These are phyloP conservation scores for Trypanosoma rangeli DNA, from an alignment of 208 protist genomes.

Conservation along the genomic window DNA sequence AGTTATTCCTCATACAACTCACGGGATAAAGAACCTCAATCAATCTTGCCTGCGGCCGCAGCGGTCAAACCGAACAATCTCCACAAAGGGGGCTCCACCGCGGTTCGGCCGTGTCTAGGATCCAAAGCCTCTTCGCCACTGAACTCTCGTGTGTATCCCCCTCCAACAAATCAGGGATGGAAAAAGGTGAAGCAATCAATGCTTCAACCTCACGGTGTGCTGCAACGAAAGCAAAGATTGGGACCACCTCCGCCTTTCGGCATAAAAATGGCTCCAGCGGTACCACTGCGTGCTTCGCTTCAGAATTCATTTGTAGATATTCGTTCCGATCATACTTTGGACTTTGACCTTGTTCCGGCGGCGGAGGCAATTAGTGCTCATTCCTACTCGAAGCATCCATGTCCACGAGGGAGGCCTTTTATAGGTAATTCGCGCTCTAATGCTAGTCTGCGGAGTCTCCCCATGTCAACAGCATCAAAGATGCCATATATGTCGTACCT, in stretches of 20 bases:
- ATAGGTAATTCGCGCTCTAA: background rate
- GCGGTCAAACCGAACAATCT: background rate
- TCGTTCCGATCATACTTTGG: background rate
- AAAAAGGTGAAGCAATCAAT: background rate
- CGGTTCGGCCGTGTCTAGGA: background rate
- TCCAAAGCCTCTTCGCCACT: background rate
- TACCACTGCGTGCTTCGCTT: background rate
- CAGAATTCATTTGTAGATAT: slow-evolving; percentile 1
- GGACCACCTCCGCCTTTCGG: slow-evolving; percentile 10
- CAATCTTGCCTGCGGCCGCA: background rate
- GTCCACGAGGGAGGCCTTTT: background rate
- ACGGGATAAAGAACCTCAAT: no score
- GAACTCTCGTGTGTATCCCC: background rate
- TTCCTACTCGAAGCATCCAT: background rate
- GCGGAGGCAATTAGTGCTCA: background rate
- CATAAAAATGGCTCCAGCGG: background rate
- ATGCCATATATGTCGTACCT: slow-evolving; percentile 17
- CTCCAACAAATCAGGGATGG: background rate
- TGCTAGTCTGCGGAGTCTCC: background rate
- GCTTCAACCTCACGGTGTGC: background rate
- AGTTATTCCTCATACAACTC: background rate
- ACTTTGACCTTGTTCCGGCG: background rate
- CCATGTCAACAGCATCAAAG: background rate
- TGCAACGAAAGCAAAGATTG: slow-evolving; percentile 4
- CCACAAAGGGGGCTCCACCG: background rate